phyloP scores from a whole-genome alignment of 2,329 filamentous ascomycete species.

The Phaeosphaeria sp. region DNA sequence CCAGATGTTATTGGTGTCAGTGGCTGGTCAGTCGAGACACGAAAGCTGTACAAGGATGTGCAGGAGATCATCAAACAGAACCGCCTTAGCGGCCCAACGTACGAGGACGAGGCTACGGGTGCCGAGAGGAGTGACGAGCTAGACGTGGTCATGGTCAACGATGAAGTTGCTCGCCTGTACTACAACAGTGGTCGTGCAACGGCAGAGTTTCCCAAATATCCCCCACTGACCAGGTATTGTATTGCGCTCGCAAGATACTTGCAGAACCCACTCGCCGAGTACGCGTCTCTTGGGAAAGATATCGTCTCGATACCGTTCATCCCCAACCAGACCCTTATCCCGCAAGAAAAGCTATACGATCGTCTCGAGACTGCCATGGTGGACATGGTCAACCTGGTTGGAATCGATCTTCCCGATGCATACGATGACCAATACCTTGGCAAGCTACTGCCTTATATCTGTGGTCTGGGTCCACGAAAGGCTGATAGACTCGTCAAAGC shows the following conservation, averaged over 20 bases:
- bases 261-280: slow-evolving; percentile 96
- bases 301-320: slow-evolving; percentile 88
- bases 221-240: slow-evolving; percentile 84
- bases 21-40: slow-evolving; percentile 86
- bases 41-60: slow-evolving; percentile 82
- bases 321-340: slow-evolving; percentile 85
- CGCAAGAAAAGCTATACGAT: slow-evolving; percentile 84
- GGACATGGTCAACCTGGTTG: slow-evolving; percentile 96
- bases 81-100: slow-evolving; percentile 79
- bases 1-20: slow-evolving; percentile 91
- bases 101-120: slow-evolving; percentile 75
- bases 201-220: slow-evolving; percentile 80
- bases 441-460: slow-evolving; percentile 87
- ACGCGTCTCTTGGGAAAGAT: slow-evolving; percentile 89
- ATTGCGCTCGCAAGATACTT: slow-evolving; percentile 88
- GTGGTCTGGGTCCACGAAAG: slow-evolving; percentile 90
- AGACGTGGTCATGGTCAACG: slow-evolving; percentile 91
- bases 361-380: slow-evolving; percentile 96
- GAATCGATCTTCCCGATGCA: slow-evolving; percentile 93
- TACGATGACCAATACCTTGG: slow-evolving; percentile 81
- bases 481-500: slow-evolving; percentile 85
- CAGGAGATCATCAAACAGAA: slow-evolving; percentile 80
- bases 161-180: slow-evolving; percentile 96
- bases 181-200: slow-evolving; percentile 84
- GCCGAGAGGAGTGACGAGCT: slow-evolving; percentile 78